Conservation (phyloP, 768 basidiomycete genomes). For the Rubroboletus pulcherrimus region DNA sequence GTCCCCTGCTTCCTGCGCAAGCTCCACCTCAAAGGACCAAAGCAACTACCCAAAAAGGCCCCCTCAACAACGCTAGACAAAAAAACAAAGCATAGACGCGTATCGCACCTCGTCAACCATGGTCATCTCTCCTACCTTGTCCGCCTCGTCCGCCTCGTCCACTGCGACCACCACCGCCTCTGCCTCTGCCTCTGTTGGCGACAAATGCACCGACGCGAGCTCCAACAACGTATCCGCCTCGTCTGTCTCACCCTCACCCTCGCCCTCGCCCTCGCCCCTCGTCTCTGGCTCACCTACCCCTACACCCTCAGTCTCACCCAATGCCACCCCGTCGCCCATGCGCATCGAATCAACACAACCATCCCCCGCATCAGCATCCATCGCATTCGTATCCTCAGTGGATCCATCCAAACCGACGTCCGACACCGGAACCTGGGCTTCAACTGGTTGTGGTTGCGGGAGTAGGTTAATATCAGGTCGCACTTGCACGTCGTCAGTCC, state of each 20-base stretch:
- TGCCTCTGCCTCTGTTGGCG: not conserved
- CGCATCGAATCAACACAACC: not conserved
- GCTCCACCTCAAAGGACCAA: not conserved
- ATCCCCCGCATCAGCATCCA: not conserved
- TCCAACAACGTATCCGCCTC: constrained; percentile 21
- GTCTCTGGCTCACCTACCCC: not conserved
- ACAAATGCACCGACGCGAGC: constrained; percentile 26
- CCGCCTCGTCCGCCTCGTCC: too few relatives aligned
- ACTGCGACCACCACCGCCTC: not conserved
- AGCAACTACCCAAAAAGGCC: not conserved
- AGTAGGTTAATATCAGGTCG: not conserved
- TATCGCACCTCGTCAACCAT: constrained; percentile 11
- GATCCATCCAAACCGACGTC: not conserved
- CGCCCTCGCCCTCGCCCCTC: not conserved
- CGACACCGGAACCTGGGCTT: not conserved
- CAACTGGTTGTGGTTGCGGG: not conserved
- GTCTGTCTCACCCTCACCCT: not conserved
- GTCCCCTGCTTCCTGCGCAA: not conserved
- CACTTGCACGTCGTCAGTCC: not conserved
- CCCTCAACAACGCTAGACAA: constrained; percentile 1
- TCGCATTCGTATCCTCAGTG: not conserved
- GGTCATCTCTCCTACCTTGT: not conserved
- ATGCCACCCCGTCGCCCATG: not conserved
- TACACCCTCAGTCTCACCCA: not conserved
- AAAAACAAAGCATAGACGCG: not conserved